Percentiles rank a stretch among this genome's conserved stretches.
Evolutionary conservation across 2,329 filamentous ascomycete species (phyloP).

Genomic region (Capronia americana): DNA sequence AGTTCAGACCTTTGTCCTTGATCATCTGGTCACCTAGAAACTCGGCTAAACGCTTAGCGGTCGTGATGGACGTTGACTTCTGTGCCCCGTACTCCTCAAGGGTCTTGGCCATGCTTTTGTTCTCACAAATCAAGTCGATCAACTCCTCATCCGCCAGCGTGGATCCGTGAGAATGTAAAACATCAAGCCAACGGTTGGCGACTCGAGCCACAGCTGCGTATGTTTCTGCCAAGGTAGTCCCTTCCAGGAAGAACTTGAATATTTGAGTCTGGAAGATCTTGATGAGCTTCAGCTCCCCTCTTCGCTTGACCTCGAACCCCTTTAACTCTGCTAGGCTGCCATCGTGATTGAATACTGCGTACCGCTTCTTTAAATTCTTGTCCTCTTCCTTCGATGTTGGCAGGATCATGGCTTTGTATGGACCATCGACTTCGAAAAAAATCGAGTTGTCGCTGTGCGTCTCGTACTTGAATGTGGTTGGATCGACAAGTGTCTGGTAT

Average conservation of each 20-base stretch:
- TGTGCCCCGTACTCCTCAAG: constrained; percentile 94
- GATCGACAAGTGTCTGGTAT: constrained; percentile 87
- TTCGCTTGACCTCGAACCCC: constrained; percentile 95
- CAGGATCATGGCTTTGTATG: constrained; percentile 95
- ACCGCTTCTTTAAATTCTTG: constrained; percentile 99
- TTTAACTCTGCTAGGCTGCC: constrained; percentile 94
- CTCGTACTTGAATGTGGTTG: constrained; percentile 83
- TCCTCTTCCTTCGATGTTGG: constrained; percentile 98
- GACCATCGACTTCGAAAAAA: constrained; percentile 98
- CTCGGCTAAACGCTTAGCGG: constrained; percentile 89
- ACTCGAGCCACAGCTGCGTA: constrained; percentile 92
- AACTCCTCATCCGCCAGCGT: constrained; percentile 95
- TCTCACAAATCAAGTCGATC: constrained; percentile 99
- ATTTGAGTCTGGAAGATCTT: constrained; percentile 99
- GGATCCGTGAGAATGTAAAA: constrained; percentile 83
- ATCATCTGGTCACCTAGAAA: constrained; percentile 99
- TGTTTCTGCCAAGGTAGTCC: constrained; percentile 82
- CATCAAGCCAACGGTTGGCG: constrained; percentile 95
- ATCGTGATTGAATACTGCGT: constrained; percentile 98
- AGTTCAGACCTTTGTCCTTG: constrained; percentile 98
- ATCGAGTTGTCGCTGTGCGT: constrained; percentile 99
- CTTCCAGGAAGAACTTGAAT: constrained; percentile 98
- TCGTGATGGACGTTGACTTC: constrained; percentile 99
- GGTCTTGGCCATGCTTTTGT: constrained; percentile 97
- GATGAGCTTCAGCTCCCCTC: constrained; percentile 98